These are phyloP conservation scores for Ogataea philodendri DNA, from an alignment of 805 yeast species.

Conservation along the genomic window DNA sequence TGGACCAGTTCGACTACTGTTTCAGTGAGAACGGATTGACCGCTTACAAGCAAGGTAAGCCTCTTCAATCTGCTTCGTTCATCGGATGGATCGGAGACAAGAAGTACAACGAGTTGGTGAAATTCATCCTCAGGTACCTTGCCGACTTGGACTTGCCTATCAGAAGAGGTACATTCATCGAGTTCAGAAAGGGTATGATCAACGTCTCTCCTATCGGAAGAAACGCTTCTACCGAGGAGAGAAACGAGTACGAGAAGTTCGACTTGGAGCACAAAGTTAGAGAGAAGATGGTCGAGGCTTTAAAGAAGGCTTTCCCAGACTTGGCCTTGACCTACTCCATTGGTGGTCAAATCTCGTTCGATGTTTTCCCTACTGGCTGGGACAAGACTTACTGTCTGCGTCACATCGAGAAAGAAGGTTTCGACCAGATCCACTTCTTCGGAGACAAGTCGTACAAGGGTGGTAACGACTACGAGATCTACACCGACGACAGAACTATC, in stretches of 20 bases:
- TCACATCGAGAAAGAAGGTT: slow-evolving; percentile 84
- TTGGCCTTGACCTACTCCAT: slow-evolving; percentile 89
- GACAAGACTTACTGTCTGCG: slow-evolving; percentile 97
- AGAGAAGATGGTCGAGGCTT: slow-evolving; percentile 78
- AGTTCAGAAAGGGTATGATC: slow-evolving; percentile 99
- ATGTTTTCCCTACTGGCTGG: slow-evolving; percentile 99
- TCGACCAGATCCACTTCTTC: slow-evolving; percentile 89
- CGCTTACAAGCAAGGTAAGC: slow-evolving; percentile 88
- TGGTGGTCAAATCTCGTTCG: slow-evolving; percentile 99
- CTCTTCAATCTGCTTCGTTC: slow-evolving; percentile 90
- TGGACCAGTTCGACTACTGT: slow-evolving; percentile 87
- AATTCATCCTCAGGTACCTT: slow-evolving; percentile 81
- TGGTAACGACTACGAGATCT: slow-evolving; percentile 98
- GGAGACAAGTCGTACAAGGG: slow-evolving; percentile 98
- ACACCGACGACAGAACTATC: slow-evolving; percentile 84
- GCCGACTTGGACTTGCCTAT: slow-evolving; percentile 86
- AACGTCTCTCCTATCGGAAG: slow-evolving; percentile 98
- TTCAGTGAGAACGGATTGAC: slow-evolving; percentile 98
- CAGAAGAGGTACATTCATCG: slow-evolving; percentile 98
- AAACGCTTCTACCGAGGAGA: slow-evolving; percentile 92
- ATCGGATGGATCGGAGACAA: slow-evolving; percentile 95
- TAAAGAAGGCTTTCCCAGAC: slow-evolving; percentile 80
- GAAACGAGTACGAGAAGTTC: slow-evolving; percentile 85
- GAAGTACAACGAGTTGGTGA: slow-evolving; percentile 84
- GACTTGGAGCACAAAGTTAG: slow-evolving; percentile 82